Conservation (phyloP, 768 basidiomycete species). For the Termitomyces heimii region DNA sequence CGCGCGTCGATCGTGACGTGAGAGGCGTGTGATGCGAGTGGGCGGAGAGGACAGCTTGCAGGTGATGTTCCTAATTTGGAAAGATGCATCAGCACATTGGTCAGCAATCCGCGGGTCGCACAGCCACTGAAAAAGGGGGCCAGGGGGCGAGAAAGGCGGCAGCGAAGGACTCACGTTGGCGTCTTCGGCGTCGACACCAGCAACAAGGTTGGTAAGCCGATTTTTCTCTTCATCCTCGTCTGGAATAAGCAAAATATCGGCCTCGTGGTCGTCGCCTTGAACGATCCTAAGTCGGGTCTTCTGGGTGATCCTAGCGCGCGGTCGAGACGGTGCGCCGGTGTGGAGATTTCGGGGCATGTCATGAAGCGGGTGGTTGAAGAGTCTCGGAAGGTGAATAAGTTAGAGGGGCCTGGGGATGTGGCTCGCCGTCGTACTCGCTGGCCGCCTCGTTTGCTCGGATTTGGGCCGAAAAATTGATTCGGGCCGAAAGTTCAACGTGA, state of each 20-base stretch:
- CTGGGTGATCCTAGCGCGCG: slow-evolving; percentile 89
- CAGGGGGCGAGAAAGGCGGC: slow-evolving; percentile 25
- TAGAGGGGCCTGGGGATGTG: slow-evolving; percentile 20
- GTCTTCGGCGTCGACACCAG: slow-evolving; percentile 90
- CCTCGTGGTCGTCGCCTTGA: slow-evolving; percentile 74
- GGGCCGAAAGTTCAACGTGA: slow-evolving; percentile 44
- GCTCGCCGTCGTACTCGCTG: slow-evolving; percentile 31
- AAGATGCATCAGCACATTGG: slow-evolving; percentile 34
- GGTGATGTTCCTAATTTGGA: slow-evolving; percentile 44
- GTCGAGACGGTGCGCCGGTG: slow-evolving; percentile 70
- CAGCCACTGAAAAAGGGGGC: slow-evolving; percentile 37
- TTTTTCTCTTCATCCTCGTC: slow-evolving; percentile 85
- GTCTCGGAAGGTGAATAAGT: slow-evolving; percentile 30
- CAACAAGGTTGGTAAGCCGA: slow-evolving; percentile 67
- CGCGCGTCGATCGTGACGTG: slow-evolving; percentile 22
- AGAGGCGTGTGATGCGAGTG: slow-evolving; percentile 28
- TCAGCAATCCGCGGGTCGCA: slow-evolving; percentile 47
- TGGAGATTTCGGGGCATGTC: slow-evolving; percentile 83
- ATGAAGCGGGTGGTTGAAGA: slow-evolving; percentile 49
- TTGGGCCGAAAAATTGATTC: slow-evolving; percentile 58
- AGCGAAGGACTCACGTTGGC: slow-evolving; percentile 71
- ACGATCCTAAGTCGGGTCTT: slow-evolving; percentile 86
- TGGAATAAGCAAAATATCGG: slow-evolving; percentile 72
- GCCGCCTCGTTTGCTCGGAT: slow-evolving; percentile 56
- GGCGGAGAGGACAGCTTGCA: slow-evolving; percentile 45